Evolutionary conservation across 768 basidiomycete species (phyloP).

Genomic region (Xanthoconium stramineum): DNA sequence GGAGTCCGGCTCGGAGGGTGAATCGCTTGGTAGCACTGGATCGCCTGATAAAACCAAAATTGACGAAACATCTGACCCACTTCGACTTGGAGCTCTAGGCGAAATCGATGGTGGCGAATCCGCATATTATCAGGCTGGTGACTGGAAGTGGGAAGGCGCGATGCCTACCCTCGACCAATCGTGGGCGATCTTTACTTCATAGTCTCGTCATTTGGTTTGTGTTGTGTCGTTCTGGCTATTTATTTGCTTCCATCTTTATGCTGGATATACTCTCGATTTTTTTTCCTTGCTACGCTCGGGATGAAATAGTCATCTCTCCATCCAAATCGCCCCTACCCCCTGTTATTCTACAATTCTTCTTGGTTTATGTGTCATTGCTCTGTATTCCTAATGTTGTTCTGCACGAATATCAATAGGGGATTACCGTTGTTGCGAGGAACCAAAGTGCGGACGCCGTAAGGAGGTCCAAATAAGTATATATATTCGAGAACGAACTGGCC

Average conservation of each 20-base stretch:
- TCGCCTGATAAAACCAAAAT: conserved; percentile 49
- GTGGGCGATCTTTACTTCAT: conserved; percentile 63
- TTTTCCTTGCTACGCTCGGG: conserved; percentile 7
- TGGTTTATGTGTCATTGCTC: conserved; percentile 43
- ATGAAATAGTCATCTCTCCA: conserved; percentile 34
- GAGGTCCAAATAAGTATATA: too few species aligned
- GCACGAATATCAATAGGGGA: conserved; percentile 44
- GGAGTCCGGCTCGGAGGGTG: conserved; percentile 66
- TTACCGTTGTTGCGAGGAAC: too few species aligned
- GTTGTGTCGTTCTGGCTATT: conserved; percentile 32
- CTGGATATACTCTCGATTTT: conserved; percentile 38
- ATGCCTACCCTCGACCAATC: conserved; percentile 66
- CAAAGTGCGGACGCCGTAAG: too few species aligned
- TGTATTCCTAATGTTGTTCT: conserved; percentile 63
- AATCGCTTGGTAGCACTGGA: conserved; percentile 43
- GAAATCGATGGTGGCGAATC: conserved; percentile 77
- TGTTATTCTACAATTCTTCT: conserved; percentile 40
- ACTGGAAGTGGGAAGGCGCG: conserved; percentile 72
- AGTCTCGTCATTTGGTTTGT: conserved; percentile 26
- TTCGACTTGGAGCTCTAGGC: conserved; percentile 59
- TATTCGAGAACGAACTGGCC: too few species aligned
- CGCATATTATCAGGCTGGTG: conserved; percentile 52
- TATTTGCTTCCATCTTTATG: conserved; percentile 39
- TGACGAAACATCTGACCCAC: conserved; percentile 52
- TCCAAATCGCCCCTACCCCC: conserved; percentile 23